Evolutionary conservation across 2,329 filamentous ascomycete species (phyloP), one percentile per base, ranked within the genome.

Genomic region (Neonectria neomacrospora): DNA sequence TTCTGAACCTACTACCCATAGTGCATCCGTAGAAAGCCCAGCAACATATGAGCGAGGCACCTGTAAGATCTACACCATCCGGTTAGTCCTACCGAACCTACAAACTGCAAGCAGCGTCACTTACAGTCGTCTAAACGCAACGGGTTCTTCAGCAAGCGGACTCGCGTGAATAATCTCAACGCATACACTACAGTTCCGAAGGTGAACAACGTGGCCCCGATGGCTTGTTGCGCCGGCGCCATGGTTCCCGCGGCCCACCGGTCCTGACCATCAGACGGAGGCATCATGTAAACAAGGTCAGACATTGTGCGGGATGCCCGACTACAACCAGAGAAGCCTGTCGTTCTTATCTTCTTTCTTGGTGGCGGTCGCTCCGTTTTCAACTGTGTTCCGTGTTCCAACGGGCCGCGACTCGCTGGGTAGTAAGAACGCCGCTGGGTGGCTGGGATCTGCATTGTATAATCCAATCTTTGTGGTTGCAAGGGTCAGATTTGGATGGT

Each of bases 21-120:
- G 69, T 71, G 11, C 68, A 70, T 2, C 61, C 69, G 28, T 71
- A 71, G 11, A 71, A 71, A 1, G 48, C 20, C 69, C 69, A 71
- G 2, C 69, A 71, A 2, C 67, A 63, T 26, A 70, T n/a, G 28
- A 71, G 12, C 9, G 67, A 62, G 2, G 67, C 69, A 5, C 69
- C 69, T 1, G 69, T 68, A 2, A 71, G 58, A 8, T 45, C 69
- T 70, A 5, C 0, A 3, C 2, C 10, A 1, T 2, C 0, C n/a
- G 1, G 18, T 70, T 7, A 70, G 59, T 11, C 8, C 5, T 2
- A 9, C 12, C 5, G 2, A 6, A 1, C 0, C 1, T 0, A 3
- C 1, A 0, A 2, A 1, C 1, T 5, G 23, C 0, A 3, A 1
- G 11, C 6, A 5, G 0, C 12, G 2, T 34, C 32, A 41, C 58